Evolutionary conservation across 768 basidiomycete species (phyloP).

Genomic region (Strobilomyces echinocephalus): DNA sequence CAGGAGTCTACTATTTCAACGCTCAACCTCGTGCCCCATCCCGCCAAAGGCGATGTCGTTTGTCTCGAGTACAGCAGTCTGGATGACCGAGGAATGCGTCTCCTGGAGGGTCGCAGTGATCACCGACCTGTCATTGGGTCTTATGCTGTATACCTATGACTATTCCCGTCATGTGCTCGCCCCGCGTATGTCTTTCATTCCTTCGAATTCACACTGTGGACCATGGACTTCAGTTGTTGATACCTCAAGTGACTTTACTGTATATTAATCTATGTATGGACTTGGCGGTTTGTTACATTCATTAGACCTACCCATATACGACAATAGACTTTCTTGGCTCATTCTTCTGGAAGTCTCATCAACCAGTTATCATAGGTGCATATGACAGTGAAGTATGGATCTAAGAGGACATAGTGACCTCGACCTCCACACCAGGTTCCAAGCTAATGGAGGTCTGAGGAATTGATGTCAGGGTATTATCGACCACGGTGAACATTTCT

Average conservation of each 20-base stretch:
- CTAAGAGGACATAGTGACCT: slow-evolving; percentile 89
- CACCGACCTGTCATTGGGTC: slow-evolving; percentile 83
- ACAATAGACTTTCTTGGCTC: neutral
- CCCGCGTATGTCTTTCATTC: slow-evolving; percentile 6
- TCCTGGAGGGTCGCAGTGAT: slow-evolving; percentile 74
- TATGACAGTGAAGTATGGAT: slow-evolving; percentile 6
- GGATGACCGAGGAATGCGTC: slow-evolving; percentile 69
- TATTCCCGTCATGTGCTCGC: neutral
- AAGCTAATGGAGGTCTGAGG: slow-evolving; percentile 92
- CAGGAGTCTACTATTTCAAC: slow-evolving; percentile 22
- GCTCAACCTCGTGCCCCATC: slow-evolving; percentile 24
- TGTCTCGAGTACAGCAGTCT: slow-evolving; percentile 71
- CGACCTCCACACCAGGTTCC: slow-evolving; percentile 99
- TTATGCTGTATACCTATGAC: slow-evolving; percentile 63
- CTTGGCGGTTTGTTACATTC: slow-evolving; percentile 4
- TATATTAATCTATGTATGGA: slow-evolving; percentile 17
- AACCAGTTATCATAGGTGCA: slow-evolving; percentile 2
- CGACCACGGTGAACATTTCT: neutral
- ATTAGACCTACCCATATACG: slow-evolving; percentile 7
- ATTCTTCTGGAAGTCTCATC: neutral
- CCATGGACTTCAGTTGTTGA: slow-evolving; percentile 9
- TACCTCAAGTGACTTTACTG: slow-evolving; percentile 16
- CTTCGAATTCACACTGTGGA: slow-evolving; percentile 8
- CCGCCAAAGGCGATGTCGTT: slow-evolving; percentile 62
- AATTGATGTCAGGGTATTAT: slow-evolving; percentile 2